These are phyloP conservation scores for Perkinsus olseni DNA, from an alignment of 169 alveolate genomes.

Conservation along the genomic window DNA sequence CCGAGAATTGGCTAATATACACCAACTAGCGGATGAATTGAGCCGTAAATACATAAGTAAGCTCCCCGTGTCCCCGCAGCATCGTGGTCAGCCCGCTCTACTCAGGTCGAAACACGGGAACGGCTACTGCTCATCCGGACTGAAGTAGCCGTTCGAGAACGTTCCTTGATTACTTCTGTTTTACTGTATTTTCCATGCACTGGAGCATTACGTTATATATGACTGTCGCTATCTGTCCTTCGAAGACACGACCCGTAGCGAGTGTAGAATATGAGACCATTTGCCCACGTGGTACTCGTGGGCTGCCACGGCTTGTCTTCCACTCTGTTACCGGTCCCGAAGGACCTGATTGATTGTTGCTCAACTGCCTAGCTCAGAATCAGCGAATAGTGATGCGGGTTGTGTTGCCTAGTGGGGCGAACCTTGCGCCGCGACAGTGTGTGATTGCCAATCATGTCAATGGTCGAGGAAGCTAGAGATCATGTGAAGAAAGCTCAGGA, in stretches of 20 bases:
- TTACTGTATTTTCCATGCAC: neutral
- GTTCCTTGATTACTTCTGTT: neutral
- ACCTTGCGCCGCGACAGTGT: neutral
- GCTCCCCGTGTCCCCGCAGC: neutral
- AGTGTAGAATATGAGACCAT: too few species aligned
- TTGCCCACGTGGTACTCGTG: too few species aligned
- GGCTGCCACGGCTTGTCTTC: too few species aligned
- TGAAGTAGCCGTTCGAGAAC: too few species aligned
- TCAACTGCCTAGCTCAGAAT: too few species aligned
- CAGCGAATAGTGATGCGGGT: neutral
- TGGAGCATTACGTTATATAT: too few species aligned
- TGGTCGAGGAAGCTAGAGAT: neutral
- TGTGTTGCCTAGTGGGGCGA: neutral
- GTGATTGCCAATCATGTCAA: neutral
- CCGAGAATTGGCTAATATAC: neutral
- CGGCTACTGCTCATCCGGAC: neutral
- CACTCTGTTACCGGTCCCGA: too few species aligned
- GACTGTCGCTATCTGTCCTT: neutral
- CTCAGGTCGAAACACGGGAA: neutral
- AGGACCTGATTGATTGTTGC: too few species aligned
- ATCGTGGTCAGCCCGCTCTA: neutral
- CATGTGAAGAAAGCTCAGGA: neutral
- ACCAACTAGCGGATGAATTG: neutral
- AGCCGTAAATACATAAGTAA: neutral
- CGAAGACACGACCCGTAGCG: neutral